Evolutionary conservation across 495 filamentous ascomycete species (phyloP).

Genomic region (Stereocaulon alpinum): DNA sequence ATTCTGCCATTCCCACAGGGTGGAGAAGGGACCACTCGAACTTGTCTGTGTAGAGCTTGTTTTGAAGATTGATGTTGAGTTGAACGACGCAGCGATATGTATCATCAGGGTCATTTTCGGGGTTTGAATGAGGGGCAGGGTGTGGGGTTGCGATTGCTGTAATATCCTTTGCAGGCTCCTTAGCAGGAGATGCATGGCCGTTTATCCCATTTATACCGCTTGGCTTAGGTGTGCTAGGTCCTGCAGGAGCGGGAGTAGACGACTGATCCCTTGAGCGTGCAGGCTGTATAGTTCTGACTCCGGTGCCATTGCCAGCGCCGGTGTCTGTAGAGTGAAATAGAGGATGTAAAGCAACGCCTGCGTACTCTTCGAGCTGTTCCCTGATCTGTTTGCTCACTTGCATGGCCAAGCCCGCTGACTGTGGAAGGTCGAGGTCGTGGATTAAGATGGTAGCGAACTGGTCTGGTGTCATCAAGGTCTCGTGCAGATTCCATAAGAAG

Average conservation of each 20-base stretch:
- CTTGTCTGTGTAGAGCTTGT: conserved; percentile 88
- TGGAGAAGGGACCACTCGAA: conserved; percentile 98
- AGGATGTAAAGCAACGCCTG: conserved; percentile 85
- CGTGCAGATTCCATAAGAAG: conserved; percentile 96
- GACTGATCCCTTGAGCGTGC: conserved; percentile 41
- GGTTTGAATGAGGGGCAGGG: conserved; percentile 35
- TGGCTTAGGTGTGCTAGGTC: conserved; percentile 40
- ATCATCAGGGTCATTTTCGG: conserved; percentile 73
- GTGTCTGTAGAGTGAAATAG: conserved; percentile 61
- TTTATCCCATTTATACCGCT: conserved; percentile 30
- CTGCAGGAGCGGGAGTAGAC: conserved; percentile 39
- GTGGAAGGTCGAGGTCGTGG: conserved; percentile 87
- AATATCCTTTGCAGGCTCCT: conserved; percentile 34
- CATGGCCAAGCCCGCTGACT: conserved; percentile 50
- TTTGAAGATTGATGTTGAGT: conserved; percentile 85
- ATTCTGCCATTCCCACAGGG: conserved; percentile 80
- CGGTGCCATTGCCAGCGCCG: conserved; percentile 33
- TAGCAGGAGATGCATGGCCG: conserved; percentile 30
- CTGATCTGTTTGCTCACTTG: conserved; percentile 90
- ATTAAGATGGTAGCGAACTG: conserved; percentile 86
- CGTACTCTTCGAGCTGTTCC: conserved; percentile 91
- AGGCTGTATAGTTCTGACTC: conserved; percentile 32
- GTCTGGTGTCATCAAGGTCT: conserved; percentile 87
- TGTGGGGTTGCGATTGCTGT: conserved; percentile 43
- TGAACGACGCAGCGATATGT: conserved; percentile 84